These are phyloP conservation scores for Sambucus nigra DNA, from an alignment of 129 eudicot species.

Conservation along the genomic window DNA sequence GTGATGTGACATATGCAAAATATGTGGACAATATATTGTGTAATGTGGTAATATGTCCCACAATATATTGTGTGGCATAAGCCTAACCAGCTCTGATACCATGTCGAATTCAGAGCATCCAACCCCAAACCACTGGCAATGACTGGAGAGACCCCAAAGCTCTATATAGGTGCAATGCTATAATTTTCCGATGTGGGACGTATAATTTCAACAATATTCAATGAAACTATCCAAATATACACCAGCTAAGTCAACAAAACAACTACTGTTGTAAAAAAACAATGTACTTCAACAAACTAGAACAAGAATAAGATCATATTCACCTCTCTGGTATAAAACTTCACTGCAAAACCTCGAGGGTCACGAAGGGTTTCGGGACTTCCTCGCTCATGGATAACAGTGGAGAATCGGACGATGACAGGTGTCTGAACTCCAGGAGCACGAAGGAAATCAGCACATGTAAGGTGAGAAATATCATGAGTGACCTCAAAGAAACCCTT, in stretches of 20 bases:
- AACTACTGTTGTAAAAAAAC: neutral
- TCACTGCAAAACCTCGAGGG: constrained; percentile 85
- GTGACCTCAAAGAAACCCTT: constrained; percentile 92
- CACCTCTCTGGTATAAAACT: constrained; percentile 89
- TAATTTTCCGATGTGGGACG: no score
- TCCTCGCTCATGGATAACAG: constrained; percentile 86
- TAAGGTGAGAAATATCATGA: constrained; percentile 61
- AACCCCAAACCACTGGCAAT: no score
- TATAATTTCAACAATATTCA: no score
- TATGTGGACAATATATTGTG: no score
- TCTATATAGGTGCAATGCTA: no score
- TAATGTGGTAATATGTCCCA: no score
- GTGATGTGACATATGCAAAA: no score
- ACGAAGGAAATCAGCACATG: constrained; percentile 84
- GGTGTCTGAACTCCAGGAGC: constrained; percentile 92
- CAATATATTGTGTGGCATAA: no score
- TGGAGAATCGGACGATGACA: constrained; percentile 79
- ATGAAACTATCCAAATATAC: no score
- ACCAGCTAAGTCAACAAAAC: neutral
- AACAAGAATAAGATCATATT: neutral
- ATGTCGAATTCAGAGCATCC: no score
- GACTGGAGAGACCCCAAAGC: no score
- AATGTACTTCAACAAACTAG: neutral
- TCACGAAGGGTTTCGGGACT: constrained; percentile 87
- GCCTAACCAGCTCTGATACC: no score